Conservation (phyloP, 345 rosid species). For the Populus simonii region DNA sequence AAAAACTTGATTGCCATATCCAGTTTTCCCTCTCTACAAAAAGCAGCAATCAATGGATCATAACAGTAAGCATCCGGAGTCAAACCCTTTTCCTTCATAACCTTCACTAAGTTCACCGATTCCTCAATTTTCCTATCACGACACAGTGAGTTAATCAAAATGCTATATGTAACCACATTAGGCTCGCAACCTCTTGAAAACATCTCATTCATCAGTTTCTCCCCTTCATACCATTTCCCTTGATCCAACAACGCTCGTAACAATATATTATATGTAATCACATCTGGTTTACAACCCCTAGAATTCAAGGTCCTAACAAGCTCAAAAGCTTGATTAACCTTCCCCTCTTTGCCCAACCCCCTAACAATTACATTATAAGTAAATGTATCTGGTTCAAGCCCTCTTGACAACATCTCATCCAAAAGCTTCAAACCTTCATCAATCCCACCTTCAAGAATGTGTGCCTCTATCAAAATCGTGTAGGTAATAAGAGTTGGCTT, state of each 20-base stretch:
- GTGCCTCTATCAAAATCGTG: constrained; percentile 81
- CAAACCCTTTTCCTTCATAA: constrained; percentile 58
- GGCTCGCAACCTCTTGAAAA: constrained; percentile 50
- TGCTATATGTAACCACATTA: constrained; percentile 70
- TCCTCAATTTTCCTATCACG: constrained; percentile 63
- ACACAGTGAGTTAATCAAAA: constrained; percentile 58
- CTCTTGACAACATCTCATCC: constrained; percentile 71
- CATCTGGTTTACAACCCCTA: constrained; percentile 64
- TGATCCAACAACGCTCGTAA: constrained; percentile 54
- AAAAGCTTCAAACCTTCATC: constrained; percentile 65
- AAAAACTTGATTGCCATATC: constrained; percentile 72
- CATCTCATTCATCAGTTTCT: constrained; percentile 63
- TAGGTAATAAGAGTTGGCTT: constrained; percentile 72
- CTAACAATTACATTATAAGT: constrained; percentile 66
- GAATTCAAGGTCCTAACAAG: constrained; percentile 46
- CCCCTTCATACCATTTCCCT: constrained; percentile 74
- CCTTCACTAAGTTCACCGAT: constrained; percentile 54
- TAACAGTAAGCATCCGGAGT: constrained; percentile 72
- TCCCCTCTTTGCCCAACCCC: constrained; percentile 74
- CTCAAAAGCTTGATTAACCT: constrained; percentile 54
- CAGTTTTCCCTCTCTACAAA: constrained; percentile 64
- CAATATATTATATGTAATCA: constrained; percentile 61
- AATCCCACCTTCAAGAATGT: constrained; percentile 52
- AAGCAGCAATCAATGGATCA: constrained; percentile 78
- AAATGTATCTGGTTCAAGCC: constrained; percentile 62